phyloP scores from a whole-genome alignment of 352 stramenopile genomes.

The Pelagophyceae sp. region DNA sequence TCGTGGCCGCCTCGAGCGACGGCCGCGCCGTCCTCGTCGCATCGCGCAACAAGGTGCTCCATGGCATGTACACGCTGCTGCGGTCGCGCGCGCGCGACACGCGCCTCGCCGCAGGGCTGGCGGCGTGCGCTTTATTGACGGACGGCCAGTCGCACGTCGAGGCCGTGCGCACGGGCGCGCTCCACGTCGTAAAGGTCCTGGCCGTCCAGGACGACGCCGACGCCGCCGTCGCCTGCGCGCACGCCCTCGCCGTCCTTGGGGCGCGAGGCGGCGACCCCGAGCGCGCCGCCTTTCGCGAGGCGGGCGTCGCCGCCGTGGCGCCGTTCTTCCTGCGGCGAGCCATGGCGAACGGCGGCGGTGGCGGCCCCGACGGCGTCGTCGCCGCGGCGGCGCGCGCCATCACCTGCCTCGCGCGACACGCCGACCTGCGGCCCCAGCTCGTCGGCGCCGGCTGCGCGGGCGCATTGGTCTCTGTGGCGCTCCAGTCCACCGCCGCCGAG shows the following conservation, averaged over 20 bases:
- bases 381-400: not conserved
- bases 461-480: not conserved
- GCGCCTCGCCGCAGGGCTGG: not conserved
- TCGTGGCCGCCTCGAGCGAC: too few relatives aligned
- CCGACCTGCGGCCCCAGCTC: not conserved
- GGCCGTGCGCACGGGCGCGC: not conserved
- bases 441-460: not conserved
- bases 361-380: not conserved
- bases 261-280: not conserved
- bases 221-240: not conserved
- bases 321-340: not conserved
- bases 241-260: not conserved
- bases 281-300: not conserved
- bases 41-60: constrained; percentile 1
- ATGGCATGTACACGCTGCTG: constrained; percentile 1
- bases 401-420: not conserved
- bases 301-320: not conserved
- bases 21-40: not conserved
- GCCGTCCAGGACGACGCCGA: not conserved
- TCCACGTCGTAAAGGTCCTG: not conserved
- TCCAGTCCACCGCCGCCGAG: not conserved
- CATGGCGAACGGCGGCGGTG: not conserved
- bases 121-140: not conserved
- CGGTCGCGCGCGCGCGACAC: not conserved
- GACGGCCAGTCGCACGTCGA: not conserved